A percentile compares a stretch with the other conserved stretches of the same genome.
phyloP scores from a whole-genome alignment of 176 grass and related monocot genomes.

The Hyparrhenia diplandra region DNA sequence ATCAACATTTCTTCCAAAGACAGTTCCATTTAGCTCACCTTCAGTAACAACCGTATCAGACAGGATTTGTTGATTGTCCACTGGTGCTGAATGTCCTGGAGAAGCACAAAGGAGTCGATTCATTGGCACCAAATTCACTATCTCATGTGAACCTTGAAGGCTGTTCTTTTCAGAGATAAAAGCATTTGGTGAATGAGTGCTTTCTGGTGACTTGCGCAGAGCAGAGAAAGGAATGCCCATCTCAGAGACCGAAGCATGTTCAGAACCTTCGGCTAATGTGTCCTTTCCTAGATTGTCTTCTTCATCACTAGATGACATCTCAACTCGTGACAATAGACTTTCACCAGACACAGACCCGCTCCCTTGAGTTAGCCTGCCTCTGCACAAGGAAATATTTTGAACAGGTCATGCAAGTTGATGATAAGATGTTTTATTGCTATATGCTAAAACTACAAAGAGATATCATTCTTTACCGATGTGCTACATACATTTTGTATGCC shows the following conservation, averaged over 20 bases:
- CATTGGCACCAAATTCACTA: too few relatives aligned
- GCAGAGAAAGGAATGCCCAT: neutral
- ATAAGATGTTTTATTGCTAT: neutral
- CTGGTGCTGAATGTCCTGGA: too few relatives aligned
- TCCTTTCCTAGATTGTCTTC: conserved; percentile 33
- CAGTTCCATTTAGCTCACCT: too few relatives aligned
- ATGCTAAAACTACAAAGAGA: neutral
- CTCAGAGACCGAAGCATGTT: conserved; percentile 14
- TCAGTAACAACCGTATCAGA: too few relatives aligned
- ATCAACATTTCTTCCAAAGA: too few relatives aligned
- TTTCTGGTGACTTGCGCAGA: too few relatives aligned
- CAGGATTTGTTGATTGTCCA: too few relatives aligned
- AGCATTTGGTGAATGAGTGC: too few relatives aligned
- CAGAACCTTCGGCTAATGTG: neutral
- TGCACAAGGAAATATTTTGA: conserved; percentile 13
- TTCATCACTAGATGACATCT: conserved; percentile 34
- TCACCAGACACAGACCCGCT: conserved; percentile 22
- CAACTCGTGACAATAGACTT: conserved; percentile 17
- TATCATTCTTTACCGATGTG: neutral
- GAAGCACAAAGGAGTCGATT: too few relatives aligned
- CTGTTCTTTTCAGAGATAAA: too few relatives aligned
- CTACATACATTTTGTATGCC: neutral
- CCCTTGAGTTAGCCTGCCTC: conserved; percentile 29
- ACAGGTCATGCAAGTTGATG: conserved; percentile 13
- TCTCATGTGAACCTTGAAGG: too few relatives aligned